Evolutionary conservation across 129 eudicot species (phyloP), one percentile per base, ranked within the genome.

Genomic region (Solidago caesia): DNA sequence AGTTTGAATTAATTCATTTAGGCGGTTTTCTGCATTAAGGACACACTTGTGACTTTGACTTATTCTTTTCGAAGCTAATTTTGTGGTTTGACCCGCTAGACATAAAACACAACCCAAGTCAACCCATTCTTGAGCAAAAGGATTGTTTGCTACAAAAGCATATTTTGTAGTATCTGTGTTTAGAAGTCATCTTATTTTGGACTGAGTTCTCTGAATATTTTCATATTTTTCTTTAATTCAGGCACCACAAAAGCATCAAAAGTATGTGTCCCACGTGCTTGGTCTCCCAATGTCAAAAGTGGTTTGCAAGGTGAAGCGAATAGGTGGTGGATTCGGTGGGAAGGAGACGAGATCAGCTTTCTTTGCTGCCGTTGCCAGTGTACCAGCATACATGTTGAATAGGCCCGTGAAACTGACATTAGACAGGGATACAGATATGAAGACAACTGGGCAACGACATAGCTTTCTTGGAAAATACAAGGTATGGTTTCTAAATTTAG

Each of bases 311-410:
- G 90, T 90, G 70, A 95, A 95, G 83, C 84, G 99, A 81, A 80
- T 95, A 70, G 99, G 99, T 58, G 99, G 99, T 82, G 99, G 99
- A 52, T 95, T 95, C 82, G 99, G 99, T 21, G 99, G 99, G 55
- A 95, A 95, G 73, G 99, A 95, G 72, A 95, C 97, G 21, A 84
- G 99, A 45, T 87, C 96, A 5, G 97, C 90, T 63, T 84, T 84
- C 45, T 29, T 95, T 79, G 94, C 97, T 6, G 99, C 97, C 41
- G 97, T 77, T 7, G 97, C 94, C 21, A 76, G 94, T 29, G 86
- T 91, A 69, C 99, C 99, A 43, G 84, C 99, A 7, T 95, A 89
- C 75, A 68, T 87, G 63, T 82, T 95, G 44, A 91, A 95, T 68
- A 85, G 96, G 44, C 99, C 97, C 4, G 97, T 95, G 33, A 95